These are phyloP conservation scores for Xanthoconium purpureum DNA, from an alignment of 768 basidiomycete species.

Conservation along the genomic window DNA sequence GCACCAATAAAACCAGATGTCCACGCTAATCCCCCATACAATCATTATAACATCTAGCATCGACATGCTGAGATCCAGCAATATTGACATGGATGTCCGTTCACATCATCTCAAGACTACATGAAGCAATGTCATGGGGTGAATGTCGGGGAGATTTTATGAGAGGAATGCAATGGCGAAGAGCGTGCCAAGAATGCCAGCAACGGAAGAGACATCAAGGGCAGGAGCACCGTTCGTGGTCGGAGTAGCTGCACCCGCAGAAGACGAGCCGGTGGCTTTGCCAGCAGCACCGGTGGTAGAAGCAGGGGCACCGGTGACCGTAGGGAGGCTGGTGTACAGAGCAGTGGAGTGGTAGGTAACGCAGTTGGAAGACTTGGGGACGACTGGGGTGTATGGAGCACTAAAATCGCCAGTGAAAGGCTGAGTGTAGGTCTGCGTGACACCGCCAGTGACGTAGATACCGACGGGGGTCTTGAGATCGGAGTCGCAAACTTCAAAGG, in stretches of 20 bases:
- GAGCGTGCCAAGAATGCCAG: conserved; percentile 34
- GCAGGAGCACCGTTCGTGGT: conserved; percentile 24
- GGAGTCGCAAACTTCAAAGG: conserved; percentile 64
- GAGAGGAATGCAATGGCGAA: conserved; percentile 39
- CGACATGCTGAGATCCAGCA: not conserved
- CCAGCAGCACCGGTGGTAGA: not conserved
- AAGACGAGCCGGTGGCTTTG: conserved; percentile 8
- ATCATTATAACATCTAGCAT: not conserved
- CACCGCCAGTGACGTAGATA: conserved; percentile 41
- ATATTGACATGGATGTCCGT: not conserved
- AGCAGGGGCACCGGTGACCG: not conserved
- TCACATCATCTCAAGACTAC: conserved; percentile 1
- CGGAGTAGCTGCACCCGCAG: conserved; percentile 13
- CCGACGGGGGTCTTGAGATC: conserved; percentile 66
- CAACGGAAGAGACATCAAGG: conserved; percentile 31
- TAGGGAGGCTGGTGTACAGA: conserved; percentile 34
- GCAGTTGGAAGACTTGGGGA: conserved; percentile 47
- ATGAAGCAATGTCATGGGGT: not conserved
- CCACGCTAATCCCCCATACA: conserved; percentile 10
- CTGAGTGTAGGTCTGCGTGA: conserved; percentile 42
- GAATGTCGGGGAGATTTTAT: conserved; percentile 14
- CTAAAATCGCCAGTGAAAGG: conserved; percentile 32
- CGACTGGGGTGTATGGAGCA: conserved; percentile 40
- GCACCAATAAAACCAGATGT: not conserved
- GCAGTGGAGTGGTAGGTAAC: conserved; percentile 34